phyloP scores from a whole-genome alignment of 305 asterid species.

The Lippia alba region DNA sequence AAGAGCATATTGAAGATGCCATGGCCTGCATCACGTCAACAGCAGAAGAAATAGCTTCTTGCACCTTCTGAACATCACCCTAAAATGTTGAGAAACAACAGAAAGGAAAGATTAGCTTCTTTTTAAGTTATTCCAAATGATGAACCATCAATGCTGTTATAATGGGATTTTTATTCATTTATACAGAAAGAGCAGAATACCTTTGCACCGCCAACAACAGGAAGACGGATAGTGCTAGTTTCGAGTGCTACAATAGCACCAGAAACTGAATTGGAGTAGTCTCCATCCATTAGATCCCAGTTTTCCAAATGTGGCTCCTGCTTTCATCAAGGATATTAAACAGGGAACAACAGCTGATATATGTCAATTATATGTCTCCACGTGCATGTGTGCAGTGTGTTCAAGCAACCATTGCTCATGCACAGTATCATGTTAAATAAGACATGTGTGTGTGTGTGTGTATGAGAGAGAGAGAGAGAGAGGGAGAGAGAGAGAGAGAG shows the following conservation, averaged over 20 bases:
- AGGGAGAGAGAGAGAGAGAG: background rate
- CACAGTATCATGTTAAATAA: background rate
- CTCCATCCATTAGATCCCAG: conserved; percentile 42
- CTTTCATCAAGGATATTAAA: conserved; percentile 18
- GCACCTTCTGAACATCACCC: conserved; percentile 44
- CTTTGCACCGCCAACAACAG: conserved; percentile 49
- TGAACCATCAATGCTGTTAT: background rate
- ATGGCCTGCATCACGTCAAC: conserved; percentile 52
- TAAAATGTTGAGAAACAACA: conserved; percentile 25
- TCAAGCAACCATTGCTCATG: background rate
- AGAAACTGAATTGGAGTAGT: conserved; percentile 44
- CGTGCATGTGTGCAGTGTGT: background rate
- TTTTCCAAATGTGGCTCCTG: conserved; percentile 44
- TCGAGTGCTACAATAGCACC: conserved; percentile 46
- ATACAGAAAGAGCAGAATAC: conserved; percentile 32
- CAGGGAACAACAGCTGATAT: background rate
- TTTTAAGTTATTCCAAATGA: conserved; percentile 3
- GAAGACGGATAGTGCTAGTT: conserved; percentile 48
- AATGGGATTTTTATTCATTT: background rate
- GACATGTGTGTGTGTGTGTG: background rate
- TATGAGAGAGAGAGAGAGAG: no score
- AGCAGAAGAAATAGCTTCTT: conserved; percentile 50
- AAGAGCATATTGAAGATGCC: conserved; percentile 47
- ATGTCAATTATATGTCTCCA: background rate
- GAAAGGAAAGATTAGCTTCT: background rate